Evolutionary conservation across 352 stramenopile genomes (phyloP).

Genomic region (Pythium chondricola): DNA sequence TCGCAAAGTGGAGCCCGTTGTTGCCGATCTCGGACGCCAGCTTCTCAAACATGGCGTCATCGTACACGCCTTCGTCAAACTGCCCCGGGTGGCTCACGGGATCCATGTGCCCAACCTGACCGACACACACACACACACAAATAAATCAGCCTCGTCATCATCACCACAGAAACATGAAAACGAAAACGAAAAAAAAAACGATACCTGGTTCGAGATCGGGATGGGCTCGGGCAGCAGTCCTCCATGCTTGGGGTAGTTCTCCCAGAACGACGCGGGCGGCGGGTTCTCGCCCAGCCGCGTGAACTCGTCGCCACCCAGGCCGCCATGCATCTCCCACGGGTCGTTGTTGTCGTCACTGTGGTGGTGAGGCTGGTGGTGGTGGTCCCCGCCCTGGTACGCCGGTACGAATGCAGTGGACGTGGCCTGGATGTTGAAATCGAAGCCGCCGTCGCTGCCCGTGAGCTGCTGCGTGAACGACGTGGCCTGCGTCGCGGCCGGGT

Average conservation of each 20-base stretch:
- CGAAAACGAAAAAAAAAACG: not conserved
- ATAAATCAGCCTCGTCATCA: not conserved
- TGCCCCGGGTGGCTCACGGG: constrained; percentile 6
- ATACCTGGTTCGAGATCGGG: constrained; percentile 5
- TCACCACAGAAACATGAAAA: not conserved
- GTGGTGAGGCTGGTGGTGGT: constrained; percentile 16
- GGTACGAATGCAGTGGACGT: constrained; percentile 6
- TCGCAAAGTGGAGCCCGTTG: constrained; percentile 35
- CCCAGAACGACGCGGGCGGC: constrained; percentile 33
- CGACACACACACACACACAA: not conserved
- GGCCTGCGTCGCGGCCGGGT: not conserved
- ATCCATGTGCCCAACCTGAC: constrained; percentile 27
- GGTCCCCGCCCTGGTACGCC: constrained; percentile 13
- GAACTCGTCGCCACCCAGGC: constrained; percentile 13
- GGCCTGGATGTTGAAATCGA: constrained; percentile 20
- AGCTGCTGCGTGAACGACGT: constrained; percentile 22
- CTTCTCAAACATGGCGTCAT: constrained; percentile 39
- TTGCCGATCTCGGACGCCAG: constrained; percentile 32
- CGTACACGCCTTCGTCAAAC: constrained; percentile 29
- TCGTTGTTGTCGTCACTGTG: constrained; percentile 21
- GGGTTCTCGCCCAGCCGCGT: constrained; percentile 33
- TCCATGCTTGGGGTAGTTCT: constrained; percentile 33
- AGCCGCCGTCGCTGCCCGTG: constrained; percentile 13
- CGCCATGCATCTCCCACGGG: constrained; percentile 20
- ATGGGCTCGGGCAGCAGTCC: constrained; percentile 24